A percentile compares a stretch with the other conserved stretches of the same genome.
These are phyloP conservation scores for Epithele typhae DNA, from an alignment of 768 basidiomycete species.

Conservation along the genomic window DNA sequence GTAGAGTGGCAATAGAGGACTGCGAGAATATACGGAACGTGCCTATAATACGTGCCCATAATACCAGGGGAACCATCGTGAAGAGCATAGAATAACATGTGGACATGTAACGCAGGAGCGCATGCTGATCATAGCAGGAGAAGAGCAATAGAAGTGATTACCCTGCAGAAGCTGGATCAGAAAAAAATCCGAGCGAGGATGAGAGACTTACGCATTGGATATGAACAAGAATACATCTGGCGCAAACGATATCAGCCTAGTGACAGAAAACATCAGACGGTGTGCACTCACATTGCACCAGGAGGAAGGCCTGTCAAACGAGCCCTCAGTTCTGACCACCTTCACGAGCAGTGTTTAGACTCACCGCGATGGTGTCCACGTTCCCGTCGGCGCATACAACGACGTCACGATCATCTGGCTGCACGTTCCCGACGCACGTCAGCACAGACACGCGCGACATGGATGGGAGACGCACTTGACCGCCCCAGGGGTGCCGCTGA, in stretches of 20 bases:
- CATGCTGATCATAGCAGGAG: slow-evolving; percentile 8
- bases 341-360: slow-evolving; percentile 3
- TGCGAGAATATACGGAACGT: too few species aligned
- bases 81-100: too few species aligned
- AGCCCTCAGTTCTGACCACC: background rate
- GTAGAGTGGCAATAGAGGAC: too few species aligned
- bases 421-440: slow-evolving; percentile 3
- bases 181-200: too few species aligned
- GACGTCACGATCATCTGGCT: slow-evolving; percentile 43
- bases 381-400: slow-evolving; percentile 42
- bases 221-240: slow-evolving; percentile 42
- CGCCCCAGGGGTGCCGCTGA: slow-evolving; percentile 44
- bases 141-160: slow-evolving; percentile 22
- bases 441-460: background rate
- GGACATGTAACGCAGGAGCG: too few species aligned
- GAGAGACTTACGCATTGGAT: slow-evolving; percentile 35
- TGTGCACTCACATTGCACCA: slow-evolving; percentile 38
- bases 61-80: too few species aligned
- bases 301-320: slow-evolving; percentile 37
- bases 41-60: too few species aligned
- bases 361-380: slow-evolving; percentile 39
- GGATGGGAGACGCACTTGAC: slow-evolving; percentile 25
- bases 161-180: too few species aligned
- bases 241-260: background rate
- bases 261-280: background rate